These are phyloP conservation scores for Populus alba DNA, from an alignment of 345 rosid genomes.

Conservation along the genomic window DNA sequence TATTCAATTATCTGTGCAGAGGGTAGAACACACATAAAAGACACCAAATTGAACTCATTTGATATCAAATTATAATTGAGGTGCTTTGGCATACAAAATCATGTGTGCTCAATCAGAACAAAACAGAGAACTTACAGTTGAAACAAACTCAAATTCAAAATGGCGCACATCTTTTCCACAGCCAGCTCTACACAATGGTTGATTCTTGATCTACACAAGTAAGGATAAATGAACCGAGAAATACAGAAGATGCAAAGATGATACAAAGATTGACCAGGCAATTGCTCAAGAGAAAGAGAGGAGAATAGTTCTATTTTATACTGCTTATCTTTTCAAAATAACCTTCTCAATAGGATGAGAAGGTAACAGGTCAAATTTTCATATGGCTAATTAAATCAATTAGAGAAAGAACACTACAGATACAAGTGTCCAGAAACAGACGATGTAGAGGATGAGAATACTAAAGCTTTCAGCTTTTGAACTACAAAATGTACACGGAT, in stretches of 20 bases:
- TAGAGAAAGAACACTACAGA: too few species aligned
- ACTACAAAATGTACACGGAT: too few species aligned
- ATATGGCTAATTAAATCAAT: too few species aligned
- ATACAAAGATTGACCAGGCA: too few species aligned
- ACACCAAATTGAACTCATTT: not conserved
- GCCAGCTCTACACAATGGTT: conserved; percentile 51
- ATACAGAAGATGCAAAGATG: not conserved
- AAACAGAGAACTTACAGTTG: conserved; percentile 50
- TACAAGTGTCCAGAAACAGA: too few species aligned
- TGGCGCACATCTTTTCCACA: conserved; percentile 82
- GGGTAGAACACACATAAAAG: not conserved
- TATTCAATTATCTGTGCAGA: conserved; percentile 45
- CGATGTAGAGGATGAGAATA: too few species aligned
- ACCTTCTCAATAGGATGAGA: too few species aligned
- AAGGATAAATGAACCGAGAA: conserved; percentile 3
- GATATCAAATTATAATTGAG: not conserved
- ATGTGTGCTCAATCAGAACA: not conserved
- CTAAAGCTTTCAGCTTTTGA: too few species aligned
- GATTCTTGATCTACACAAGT: conserved; percentile 52
- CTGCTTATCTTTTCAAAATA: too few species aligned
- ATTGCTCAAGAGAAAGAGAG: not conserved
- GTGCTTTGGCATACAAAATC: not conserved
- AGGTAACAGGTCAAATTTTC: too few species aligned
- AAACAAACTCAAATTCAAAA: conserved; percentile 79
- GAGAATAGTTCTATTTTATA: not conserved